A percentile compares a stretch with the other conserved stretches of the same genome.
Conservation (phyloP, 805 yeast genomes). For the Saccharomycopsis sp. region DNA sequence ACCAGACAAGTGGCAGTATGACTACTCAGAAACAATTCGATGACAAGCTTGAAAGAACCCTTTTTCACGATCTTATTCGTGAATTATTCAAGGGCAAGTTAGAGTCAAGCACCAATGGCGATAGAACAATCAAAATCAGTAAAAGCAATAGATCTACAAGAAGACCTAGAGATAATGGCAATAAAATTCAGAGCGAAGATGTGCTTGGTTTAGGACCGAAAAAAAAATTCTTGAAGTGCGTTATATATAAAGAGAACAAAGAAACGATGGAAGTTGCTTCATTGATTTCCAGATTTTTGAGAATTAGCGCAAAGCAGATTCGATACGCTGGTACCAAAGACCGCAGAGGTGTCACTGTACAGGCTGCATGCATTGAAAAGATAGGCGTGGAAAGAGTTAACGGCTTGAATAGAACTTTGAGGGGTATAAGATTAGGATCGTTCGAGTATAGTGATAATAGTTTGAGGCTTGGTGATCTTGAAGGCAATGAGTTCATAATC, state of each 20-base stretch:
- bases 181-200: constrained; percentile 44
- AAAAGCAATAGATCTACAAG: constrained; percentile 40
- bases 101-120: constrained; percentile 71
- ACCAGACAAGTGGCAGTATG: constrained; percentile 47
- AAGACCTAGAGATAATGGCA: constrained; percentile 29
- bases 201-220: constrained; percentile 70
- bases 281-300: constrained; percentile 61
- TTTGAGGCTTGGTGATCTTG: constrained; percentile 72
- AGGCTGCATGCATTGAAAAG: constrained; percentile 61
- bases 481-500: constrained; percentile 84
- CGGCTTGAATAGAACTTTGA: constrained; percentile 65
- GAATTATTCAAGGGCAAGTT: constrained; percentile 64
- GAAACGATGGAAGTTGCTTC: constrained; percentile 96
- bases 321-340: constrained; percentile 95
- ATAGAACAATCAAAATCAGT: constrained; percentile 59
- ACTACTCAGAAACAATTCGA: constrained; percentile 49
- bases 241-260: constrained; percentile 86
- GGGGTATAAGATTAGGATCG: constrained; percentile 75
- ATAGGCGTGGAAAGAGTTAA: constrained; percentile 70
- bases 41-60: constrained; percentile 70
- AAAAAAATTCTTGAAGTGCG: constrained; percentile 64
- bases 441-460: constrained; percentile 58
- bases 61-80: constrained; percentile 70
- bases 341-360: constrained; percentile 92
- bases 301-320: constrained; percentile 63